phyloP scores from a whole-genome alignment of 257 asterid species.

The Prunella vulgaris region DNA sequence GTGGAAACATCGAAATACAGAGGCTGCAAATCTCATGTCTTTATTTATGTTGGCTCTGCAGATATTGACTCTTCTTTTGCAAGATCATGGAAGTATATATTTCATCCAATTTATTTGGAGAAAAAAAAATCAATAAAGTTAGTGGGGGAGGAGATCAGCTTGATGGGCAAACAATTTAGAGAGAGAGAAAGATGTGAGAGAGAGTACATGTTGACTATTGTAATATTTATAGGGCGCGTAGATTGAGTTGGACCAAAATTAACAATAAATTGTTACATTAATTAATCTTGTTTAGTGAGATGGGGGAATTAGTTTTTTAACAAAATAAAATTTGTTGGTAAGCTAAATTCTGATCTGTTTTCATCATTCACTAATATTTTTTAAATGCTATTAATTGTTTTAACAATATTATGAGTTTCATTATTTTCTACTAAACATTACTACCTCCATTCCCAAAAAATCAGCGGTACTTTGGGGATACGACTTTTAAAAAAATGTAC shows the following conservation, averaged over 20 bases:
- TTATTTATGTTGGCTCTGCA: background rate
- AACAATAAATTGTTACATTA: background rate
- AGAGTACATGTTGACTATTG: background rate
- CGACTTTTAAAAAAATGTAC: too few relatives aligned
- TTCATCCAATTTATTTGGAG: background rate
- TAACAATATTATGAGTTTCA: too few relatives aligned
- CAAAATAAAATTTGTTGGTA: background rate
- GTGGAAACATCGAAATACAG: conserved; percentile 35
- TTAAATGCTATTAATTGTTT: too few relatives aligned
- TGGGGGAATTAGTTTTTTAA: background rate
- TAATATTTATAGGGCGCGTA: conserved; percentile 14
- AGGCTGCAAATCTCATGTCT: conserved; percentile 28
- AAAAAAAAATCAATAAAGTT: background rate
- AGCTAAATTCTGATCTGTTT: too few relatives aligned
- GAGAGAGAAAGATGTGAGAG: background rate
- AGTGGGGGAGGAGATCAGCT: background rate
- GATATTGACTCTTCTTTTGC: background rate
- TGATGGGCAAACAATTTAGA: background rate
- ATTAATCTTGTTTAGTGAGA: background rate
- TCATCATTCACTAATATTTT: too few relatives aligned
- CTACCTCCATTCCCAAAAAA: too few relatives aligned
- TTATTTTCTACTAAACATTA: too few relatives aligned
- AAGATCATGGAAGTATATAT: background rate
- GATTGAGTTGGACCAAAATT: conserved; percentile 9
- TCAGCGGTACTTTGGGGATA: too few relatives aligned